Evolutionary conservation across 176 grass and related monocot species (phyloP), one percentile per base, ranked within the genome.

Genomic region (Themeda triandra): DNA sequence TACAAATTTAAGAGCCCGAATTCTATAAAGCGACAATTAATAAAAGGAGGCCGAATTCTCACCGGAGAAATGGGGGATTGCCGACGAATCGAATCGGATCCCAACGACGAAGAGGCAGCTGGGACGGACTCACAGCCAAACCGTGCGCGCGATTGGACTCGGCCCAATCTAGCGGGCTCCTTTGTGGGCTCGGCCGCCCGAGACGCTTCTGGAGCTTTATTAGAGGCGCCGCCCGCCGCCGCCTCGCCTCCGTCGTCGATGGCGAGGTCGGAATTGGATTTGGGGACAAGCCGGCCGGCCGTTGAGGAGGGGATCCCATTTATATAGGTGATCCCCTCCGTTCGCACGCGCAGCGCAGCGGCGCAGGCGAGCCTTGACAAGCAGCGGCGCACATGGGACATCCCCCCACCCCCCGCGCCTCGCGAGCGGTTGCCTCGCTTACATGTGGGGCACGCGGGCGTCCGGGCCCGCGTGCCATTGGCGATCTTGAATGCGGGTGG

Each of bases 271-370:
- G 48, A 48, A 76, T 46, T 8, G 63, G 63, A 71, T 81, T 78
- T 75, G 41, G 40, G 65, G 66, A 32, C 46, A 44, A 69, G 32
- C 58, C 9, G 14, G 76, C 39, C 25, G 68, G 84, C 75, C 67
- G 75, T 69, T 83, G 80, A 60, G 62, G 49, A 37, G 6, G 4
- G 9, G 54, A 45, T n/a, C n/a, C n/a, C n/a, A 75, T 37, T 83
- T 87, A 83, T 86, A 90, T 90, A 89, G 62, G 79, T 67, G 66
- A 75, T 13, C 39, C 69, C 5, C 51, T 32, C 36, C 33, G 1
- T 12, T 72, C 66, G 66, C 79, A 79, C 71, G 72, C 69, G 35
- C 48, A 18, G 48, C 48, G 39, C 49, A 21, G 58, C 71, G 46
- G 58, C 58, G 58, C 62, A 67, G 69, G 71, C 71, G 32, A 19